These are phyloP conservation scores for Ustilago loliicola DNA, from an alignment of 1,284 basidiomycete genomes.

Conservation along the genomic window DNA sequence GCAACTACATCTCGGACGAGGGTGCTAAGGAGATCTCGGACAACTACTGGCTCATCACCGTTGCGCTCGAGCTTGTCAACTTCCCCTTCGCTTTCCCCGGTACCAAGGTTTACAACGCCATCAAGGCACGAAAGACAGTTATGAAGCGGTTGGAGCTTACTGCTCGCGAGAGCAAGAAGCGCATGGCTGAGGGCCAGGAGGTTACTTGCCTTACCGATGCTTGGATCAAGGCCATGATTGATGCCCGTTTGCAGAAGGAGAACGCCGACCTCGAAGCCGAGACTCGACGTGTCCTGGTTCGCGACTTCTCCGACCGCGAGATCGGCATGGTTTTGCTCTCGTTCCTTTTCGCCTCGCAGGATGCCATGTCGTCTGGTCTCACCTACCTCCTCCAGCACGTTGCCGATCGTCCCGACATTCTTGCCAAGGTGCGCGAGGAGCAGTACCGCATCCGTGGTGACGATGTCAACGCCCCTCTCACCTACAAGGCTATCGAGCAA, in stretches of 20 bases:
- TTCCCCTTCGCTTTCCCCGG: slow-evolving; percentile 86
- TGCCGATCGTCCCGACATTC: slow-evolving; percentile 88
- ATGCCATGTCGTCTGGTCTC: slow-evolving; percentile 87
- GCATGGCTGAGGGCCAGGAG: slow-evolving; percentile 85
- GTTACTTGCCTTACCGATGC: slow-evolving; percentile 92
- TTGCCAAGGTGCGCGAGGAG: slow-evolving; percentile 91
- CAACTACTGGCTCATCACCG: slow-evolving; percentile 96
- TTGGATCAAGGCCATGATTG: slow-evolving; percentile 83
- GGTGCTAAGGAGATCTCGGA: slow-evolving; percentile 86
- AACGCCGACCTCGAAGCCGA: slow-evolving; percentile 74
- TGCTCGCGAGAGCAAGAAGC: slow-evolving; percentile 83
- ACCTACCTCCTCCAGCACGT: slow-evolving; percentile 97
- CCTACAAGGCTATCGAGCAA: slow-evolving; percentile 88
- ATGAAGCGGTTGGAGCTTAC: slow-evolving; percentile 87
- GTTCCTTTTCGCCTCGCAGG: slow-evolving; percentile 97
- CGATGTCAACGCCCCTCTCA: slow-evolving; percentile 83
- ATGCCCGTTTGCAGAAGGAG: slow-evolving; percentile 73
- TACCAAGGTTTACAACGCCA: slow-evolving; percentile 94
- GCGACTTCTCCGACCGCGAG: slow-evolving; percentile 91
- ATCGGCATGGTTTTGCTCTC: slow-evolving; percentile 94
- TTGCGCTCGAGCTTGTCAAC: slow-evolving; percentile 96
- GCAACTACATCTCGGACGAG: slow-evolving; percentile 85
- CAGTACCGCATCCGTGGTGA: slow-evolving; percentile 86
- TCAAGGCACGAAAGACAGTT: slow-evolving; percentile 90
- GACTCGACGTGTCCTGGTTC: slow-evolving; percentile 72